Conservation (phyloP, 1,284 basidiomycete species). For the Rhizoctonia solani region DNA sequence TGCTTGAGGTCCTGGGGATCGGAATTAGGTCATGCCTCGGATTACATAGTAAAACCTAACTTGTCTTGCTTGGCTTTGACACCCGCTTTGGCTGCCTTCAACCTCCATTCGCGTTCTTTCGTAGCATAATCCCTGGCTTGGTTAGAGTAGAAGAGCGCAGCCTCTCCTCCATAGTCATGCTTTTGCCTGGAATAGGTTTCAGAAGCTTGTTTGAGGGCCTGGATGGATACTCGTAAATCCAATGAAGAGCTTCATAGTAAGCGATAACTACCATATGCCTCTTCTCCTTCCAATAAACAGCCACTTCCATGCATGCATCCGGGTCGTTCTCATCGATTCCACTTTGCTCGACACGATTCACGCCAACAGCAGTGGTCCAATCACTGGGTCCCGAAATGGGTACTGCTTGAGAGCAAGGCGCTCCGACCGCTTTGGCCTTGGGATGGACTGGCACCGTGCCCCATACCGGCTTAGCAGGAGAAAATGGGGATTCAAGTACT, state of each 20-base stretch:
- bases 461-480: conserved; percentile 8
- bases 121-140: conserved; percentile 21
- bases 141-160: conserved; percentile 34
- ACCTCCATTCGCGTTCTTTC: conserved; percentile 32
- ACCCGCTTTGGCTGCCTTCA: conserved; percentile 31
- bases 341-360: neutral
- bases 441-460: conserved; percentile 9
- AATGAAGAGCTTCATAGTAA: too few relatives aligned
- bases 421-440: neutral
- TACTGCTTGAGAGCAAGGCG: neutral
- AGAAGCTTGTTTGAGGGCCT: conserved; percentile 29
- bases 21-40: neutral
- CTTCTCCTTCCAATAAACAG: conserved; percentile 26
- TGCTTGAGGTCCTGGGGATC: conserved; percentile 1
- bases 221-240: neutral
- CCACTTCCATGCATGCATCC: conserved; percentile 18
- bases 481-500: too few relatives aligned
- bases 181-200: conserved; percentile 21
- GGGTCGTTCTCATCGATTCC: conserved; percentile 2
- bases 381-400: neutral
- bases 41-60: conserved; percentile 3
- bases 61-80: conserved; percentile 18
- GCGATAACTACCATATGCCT: neutral
- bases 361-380: neutral
- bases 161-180: conserved; percentile 30